phyloP scores from a whole-genome alignment of 176 grass and related monocot species.

The Juncus inflexus region DNA sequence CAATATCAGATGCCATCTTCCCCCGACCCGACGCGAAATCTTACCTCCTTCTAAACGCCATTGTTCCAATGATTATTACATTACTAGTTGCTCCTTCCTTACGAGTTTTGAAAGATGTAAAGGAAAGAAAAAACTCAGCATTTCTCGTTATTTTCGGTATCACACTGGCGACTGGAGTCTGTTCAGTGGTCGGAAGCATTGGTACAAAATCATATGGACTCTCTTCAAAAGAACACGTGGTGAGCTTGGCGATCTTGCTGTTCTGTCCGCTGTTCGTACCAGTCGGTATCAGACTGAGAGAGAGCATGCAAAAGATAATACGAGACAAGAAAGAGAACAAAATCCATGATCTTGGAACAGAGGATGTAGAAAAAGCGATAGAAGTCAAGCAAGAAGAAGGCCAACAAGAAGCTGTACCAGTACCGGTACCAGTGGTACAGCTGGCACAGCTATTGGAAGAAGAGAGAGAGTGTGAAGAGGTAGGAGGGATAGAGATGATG shows the following conservation, averaged over 20 bases:
- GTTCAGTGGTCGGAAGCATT: slow-evolving; percentile 61
- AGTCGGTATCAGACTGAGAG: slow-evolving; percentile 27
- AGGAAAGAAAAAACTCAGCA: slow-evolving; percentile 6
- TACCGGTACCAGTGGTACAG: not conserved
- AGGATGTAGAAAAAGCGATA: slow-evolving; percentile 40
- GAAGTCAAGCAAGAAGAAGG: slow-evolving; percentile 11
- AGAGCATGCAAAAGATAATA: slow-evolving; percentile 41
- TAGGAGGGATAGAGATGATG: slow-evolving; percentile 65
- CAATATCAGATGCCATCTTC: slow-evolving; percentile 40
- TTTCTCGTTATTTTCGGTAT: slow-evolving; percentile 80
- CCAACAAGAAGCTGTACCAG: slow-evolving; percentile 13
- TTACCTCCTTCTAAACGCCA: slow-evolving; percentile 86
- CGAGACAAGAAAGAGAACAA: slow-evolving; percentile 53
- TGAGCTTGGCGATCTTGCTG: slow-evolving; percentile 59
- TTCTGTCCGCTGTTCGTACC: slow-evolving; percentile 63
- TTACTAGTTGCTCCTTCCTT: slow-evolving; percentile 46
- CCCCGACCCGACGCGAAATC: slow-evolving; percentile 22
- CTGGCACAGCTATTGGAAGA: not conserved
- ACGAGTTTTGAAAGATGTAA: slow-evolving; percentile 35
- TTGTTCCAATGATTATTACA: slow-evolving; percentile 55
- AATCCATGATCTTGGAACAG: slow-evolving; percentile 48
- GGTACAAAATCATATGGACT: slow-evolving; percentile 40
- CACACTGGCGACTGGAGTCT: slow-evolving; percentile 71
- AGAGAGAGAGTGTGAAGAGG: slow-evolving; percentile 27
- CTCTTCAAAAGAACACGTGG: slow-evolving; percentile 43